Conservation (phyloP, 768 basidiomycete species). For the Suillus brevipes region DNA sequence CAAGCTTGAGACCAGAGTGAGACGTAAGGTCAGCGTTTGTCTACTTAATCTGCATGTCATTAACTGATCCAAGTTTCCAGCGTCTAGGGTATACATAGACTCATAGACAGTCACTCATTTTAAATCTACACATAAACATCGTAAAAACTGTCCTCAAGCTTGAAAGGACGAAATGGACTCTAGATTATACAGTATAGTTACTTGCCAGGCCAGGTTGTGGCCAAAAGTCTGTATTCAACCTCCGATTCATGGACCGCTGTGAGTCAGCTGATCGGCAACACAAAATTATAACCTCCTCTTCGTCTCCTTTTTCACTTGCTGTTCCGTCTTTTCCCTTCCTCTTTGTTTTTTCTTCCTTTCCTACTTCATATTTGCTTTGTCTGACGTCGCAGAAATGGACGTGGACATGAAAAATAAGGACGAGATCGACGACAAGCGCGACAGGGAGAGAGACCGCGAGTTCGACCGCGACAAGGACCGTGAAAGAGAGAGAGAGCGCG, state of each 20-base stretch:
- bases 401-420: slow-evolving; percentile 82
- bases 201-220: neutral
- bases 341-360: slow-evolving; percentile 12
- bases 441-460: slow-evolving; percentile 34
- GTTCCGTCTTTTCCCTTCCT: slow-evolving; percentile 10
- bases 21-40: neutral
- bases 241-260: slow-evolving; percentile 15
- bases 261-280: slow-evolving; percentile 21
- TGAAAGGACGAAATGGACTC: neutral
- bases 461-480: slow-evolving; percentile 36
- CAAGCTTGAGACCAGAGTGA: slow-evolving; percentile 21
- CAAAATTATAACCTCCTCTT: slow-evolving; percentile 13
- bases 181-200: neutral
- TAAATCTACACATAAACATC: neutral
- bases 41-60: neutral
- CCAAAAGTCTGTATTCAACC: slow-evolving; percentile 6
- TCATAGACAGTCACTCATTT: neutral
- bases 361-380: slow-evolving; percentile 7
- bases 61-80: neutral
- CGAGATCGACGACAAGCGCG: slow-evolving; percentile 65
- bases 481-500: slow-evolving; percentile 43
- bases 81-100: neutral
- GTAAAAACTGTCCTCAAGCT: neutral
- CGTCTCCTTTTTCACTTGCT: slow-evolving; percentile 4
- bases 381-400: slow-evolving; percentile 51